These are phyloP conservation scores for Macadamia integrifolia DNA, from an alignment of 164 flowering plant genomes.

Conservation along the genomic window DNA sequence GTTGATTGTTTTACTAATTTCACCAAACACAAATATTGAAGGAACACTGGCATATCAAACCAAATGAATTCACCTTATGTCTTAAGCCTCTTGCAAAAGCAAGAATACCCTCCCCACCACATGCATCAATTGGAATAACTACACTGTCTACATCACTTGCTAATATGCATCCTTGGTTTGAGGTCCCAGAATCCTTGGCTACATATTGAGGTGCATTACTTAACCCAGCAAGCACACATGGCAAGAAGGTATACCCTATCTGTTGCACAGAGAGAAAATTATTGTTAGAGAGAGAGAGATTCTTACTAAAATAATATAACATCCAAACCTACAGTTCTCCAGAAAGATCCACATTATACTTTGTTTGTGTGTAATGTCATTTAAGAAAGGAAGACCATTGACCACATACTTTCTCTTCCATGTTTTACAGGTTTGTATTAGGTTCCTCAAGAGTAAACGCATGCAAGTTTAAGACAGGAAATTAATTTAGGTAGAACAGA, in stretches of 20 bases:
- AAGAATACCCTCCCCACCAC: conserved; percentile 75
- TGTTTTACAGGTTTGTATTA: too few relatives aligned
- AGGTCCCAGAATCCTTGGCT: conserved; percentile 22
- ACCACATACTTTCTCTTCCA: too few relatives aligned
- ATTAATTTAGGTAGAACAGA: too few relatives aligned
- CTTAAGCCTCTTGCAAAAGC: conserved; percentile 58
- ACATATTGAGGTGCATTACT: conserved; percentile 77
- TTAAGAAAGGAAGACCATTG: too few relatives aligned
- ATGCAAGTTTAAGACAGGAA: too few relatives aligned
- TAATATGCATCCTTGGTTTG: conserved; percentile 37
- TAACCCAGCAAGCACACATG: conserved; percentile 86
- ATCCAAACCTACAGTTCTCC: background rate
- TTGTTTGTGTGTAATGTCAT: too few relatives aligned
- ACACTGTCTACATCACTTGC: conserved; percentile 76
- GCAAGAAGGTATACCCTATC: conserved; percentile 87
- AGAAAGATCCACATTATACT: too few relatives aligned
- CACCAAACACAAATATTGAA: background rate
- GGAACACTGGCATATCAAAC: too few relatives aligned
- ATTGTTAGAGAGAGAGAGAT: background rate
- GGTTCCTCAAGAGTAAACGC: too few relatives aligned
- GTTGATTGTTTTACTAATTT: background rate
- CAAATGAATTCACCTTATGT: conserved; percentile 34
- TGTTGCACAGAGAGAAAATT: conserved; percentile 14
- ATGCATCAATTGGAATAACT: conserved; percentile 67
- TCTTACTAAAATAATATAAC: background rate